Evolutionary conservation across 2,329 filamentous ascomycete species (phyloP).

Genomic region (Xylaria sp.): DNA sequence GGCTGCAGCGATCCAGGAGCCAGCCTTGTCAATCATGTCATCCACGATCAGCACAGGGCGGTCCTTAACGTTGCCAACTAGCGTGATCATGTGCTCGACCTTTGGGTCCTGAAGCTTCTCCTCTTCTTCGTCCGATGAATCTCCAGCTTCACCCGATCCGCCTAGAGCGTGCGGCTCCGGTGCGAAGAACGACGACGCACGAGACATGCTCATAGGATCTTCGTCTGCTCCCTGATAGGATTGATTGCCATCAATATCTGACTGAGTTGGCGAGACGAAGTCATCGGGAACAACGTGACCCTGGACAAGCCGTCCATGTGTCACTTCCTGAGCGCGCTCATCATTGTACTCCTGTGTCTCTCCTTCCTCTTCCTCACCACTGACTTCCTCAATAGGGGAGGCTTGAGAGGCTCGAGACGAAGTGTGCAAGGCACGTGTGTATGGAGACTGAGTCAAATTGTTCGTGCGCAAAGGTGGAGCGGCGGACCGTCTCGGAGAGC

Average conservation of each 20-base stretch:
- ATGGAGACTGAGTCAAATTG: slow-evolving; percentile 45
- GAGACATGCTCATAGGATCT: slow-evolving; percentile 83
- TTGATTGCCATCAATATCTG: slow-evolving; percentile 68
- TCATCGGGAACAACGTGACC: slow-evolving; percentile 97
- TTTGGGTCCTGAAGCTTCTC: slow-evolving; percentile 83
- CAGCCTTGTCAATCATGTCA: slow-evolving; percentile 98
- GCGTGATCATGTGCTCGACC: slow-evolving; percentile 92
- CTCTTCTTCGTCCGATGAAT: slow-evolving; percentile 90
- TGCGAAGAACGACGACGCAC: slow-evolving; percentile 83
- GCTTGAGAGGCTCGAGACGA: slow-evolving; percentile 52
- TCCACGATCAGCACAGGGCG: slow-evolving; percentile 94
- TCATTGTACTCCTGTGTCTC: slow-evolving; percentile 73
- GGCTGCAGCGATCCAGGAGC: slow-evolving; percentile 96
- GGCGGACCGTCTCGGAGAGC: slow-evolving; percentile 55
- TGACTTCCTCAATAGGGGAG: slow-evolving; percentile 51
- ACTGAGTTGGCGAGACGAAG: slow-evolving; percentile 80
- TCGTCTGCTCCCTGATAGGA: slow-evolving; percentile 63
- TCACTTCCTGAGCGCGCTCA: slow-evolving; percentile 86
- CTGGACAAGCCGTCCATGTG: slow-evolving; percentile 88
- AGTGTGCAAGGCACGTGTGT: slow-evolving; percentile 46
- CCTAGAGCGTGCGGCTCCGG: slow-evolving; percentile 78
- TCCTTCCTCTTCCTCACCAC: slow-evolving; percentile 53
- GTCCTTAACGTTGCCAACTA: slow-evolving; percentile 93
- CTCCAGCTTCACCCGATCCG: slow-evolving; percentile 84
- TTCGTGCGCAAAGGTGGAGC: slow-evolving; percentile 48